Evolutionary conservation across 495 filamentous ascomycete genomes (phyloP).

Genomic region (Penicillium argentinense): DNA sequence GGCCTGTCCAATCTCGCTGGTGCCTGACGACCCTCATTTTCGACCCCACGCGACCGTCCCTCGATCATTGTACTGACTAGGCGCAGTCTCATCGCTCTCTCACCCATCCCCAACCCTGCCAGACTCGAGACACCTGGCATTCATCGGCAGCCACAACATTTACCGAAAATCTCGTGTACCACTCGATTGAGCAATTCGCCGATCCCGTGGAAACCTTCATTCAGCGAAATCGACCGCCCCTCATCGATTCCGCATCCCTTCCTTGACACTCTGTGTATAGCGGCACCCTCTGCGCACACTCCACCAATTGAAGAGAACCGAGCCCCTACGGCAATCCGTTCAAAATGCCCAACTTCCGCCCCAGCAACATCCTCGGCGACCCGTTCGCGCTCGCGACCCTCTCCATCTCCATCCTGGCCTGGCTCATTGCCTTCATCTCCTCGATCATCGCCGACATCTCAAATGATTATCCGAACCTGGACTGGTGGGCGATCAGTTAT

Average conservation of each 20-base stretch:
- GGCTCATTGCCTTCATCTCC: conserved; percentile 87
- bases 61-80: conserved; percentile 7
- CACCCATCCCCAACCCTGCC: neutral
- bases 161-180: neutral
- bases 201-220: neutral
- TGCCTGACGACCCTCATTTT: neutral
- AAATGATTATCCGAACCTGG: conserved; percentile 70
- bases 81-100: too few species aligned
- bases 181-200: neutral
- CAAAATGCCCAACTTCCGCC: conserved; percentile 61
- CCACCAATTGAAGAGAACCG: conserved; percentile 81
- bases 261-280: neutral
- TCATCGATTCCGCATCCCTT: conserved; percentile 6
- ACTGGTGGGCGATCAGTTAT: conserved; percentile 88
- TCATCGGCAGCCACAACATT: neutral
- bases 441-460: conserved; percentile 73
- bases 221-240: conserved; percentile 6
- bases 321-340: conserved; percentile 37
- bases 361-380: conserved; percentile 91
- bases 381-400: conserved; percentile 94
- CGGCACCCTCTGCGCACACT: conserved; percentile 46
- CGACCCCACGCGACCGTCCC: conserved; percentile 10
- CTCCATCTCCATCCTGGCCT: conserved; percentile 86
- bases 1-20: neutral
- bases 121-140: neutral